These are phyloP conservation scores for Globisporangium cederbergense DNA, from an alignment of 352 stramenopile genomes.

Conservation along the genomic window DNA sequence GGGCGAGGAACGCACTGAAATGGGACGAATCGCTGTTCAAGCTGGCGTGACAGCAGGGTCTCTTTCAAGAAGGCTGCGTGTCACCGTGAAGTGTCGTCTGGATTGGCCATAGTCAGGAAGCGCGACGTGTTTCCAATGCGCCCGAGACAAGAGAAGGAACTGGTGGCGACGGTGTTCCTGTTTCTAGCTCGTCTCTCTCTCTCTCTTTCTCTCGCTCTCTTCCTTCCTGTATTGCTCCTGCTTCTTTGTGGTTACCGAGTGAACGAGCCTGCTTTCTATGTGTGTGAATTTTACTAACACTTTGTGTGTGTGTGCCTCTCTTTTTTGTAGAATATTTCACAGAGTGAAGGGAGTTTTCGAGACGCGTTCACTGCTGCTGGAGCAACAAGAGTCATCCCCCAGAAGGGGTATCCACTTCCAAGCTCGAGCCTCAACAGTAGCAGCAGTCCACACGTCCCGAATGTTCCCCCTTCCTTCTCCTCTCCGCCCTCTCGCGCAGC, in stretches of 20 bases:
- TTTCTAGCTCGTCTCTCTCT: background rate
- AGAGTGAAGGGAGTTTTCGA: constrained; percentile 33
- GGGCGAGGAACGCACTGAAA: no score
- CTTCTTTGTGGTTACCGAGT: no score
- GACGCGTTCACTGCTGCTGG: constrained; percentile 17
- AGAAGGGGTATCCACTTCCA: background rate
- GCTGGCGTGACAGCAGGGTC: no score
- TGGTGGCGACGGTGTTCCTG: background rate
- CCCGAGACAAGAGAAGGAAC: background rate
- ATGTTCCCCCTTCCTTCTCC: constrained; percentile 16
- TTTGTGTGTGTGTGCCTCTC: background rate
- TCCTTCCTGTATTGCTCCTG: background rate
- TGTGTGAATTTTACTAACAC: background rate
- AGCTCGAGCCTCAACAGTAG: background rate
- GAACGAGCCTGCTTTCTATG: no score
- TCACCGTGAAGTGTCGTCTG: no score
- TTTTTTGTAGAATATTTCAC: constrained; percentile 26
- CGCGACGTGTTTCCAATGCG: background rate
- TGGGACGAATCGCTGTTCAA: background rate
- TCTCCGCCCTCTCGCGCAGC: constrained; percentile 8
- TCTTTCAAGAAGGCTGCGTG: no score
- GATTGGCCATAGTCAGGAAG: no score
- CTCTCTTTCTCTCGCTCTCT: background rate
- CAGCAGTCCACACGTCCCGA: constrained; percentile 6
- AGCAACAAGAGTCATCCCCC: constrained; percentile 6